Evolutionary conservation across 2,329 filamentous ascomycete genomes (phyloP).

Genomic region (Metarhizium robertsii): DNA sequence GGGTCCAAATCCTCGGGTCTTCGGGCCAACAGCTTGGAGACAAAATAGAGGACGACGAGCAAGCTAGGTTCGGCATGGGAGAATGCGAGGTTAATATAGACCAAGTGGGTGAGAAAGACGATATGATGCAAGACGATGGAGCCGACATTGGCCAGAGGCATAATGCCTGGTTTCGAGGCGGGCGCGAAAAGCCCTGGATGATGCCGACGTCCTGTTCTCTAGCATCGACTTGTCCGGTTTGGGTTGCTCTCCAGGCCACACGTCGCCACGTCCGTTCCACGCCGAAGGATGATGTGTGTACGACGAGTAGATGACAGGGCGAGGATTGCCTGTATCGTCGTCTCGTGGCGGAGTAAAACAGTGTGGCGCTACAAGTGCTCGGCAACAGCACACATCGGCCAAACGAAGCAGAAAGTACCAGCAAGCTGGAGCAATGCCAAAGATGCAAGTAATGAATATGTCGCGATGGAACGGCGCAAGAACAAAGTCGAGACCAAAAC

Average conservation of each 20-base stretch:
- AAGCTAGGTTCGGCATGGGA: conserved; percentile 37
- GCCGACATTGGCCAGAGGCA: conserved; percentile 43
- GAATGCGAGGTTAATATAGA: conserved; percentile 43
- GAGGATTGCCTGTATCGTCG: neutral
- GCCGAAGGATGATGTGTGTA: too few species aligned
- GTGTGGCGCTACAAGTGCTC: neutral
- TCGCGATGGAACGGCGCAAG: neutral
- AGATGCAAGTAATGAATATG: neutral
- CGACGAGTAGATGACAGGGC: too few species aligned
- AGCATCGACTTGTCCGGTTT: neutral
- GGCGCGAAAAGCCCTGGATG: neutral
- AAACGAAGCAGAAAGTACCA: neutral
- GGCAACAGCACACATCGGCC: too few species aligned
- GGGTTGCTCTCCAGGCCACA: too few species aligned
- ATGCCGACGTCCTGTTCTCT: neutral
- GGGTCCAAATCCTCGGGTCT: conserved; percentile 38
- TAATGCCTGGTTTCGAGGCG: conserved; percentile 14
- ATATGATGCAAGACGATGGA: conserved; percentile 41
- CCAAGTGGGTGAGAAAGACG: conserved; percentile 43
- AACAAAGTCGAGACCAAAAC: too few species aligned
- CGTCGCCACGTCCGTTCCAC: too few species aligned
- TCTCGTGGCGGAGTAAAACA: neutral
- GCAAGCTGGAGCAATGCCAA: too few species aligned
- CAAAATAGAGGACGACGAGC: conserved; percentile 36
- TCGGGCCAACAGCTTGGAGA: conserved; percentile 37